Conservation (phyloP, 805 yeast species). For the Yarrowia phangngaensis region DNA sequence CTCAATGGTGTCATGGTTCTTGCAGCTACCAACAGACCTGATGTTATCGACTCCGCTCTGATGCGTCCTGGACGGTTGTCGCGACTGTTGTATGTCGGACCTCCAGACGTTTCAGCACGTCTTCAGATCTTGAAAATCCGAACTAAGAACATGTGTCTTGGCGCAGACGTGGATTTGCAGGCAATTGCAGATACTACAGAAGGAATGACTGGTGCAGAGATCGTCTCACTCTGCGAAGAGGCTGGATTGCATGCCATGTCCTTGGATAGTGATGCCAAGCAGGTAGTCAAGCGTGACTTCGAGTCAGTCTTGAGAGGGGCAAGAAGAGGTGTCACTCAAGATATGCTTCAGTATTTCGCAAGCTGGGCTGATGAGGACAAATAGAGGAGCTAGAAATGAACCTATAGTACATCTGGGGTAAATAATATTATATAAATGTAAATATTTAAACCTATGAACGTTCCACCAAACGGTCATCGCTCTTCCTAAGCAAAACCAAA, state of each 20-base stretch:
- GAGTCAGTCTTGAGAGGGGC: slow-evolving; percentile 63
- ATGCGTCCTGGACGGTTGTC: slow-evolving; percentile 95
- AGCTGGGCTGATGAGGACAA: slow-evolving; percentile 38
- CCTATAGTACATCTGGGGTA: too few species aligned
- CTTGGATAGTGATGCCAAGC: slow-evolving; percentile 52
- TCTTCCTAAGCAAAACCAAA: background rate
- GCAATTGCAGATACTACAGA: slow-evolving; percentile 62
- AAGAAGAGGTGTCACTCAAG: slow-evolving; percentile 75
- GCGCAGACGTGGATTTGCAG: slow-evolving; percentile 48
- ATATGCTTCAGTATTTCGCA: slow-evolving; percentile 74
- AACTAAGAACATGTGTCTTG: slow-evolving; percentile 59
- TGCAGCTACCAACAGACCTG: slow-evolving; percentile 96
- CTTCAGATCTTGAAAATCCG: slow-evolving; percentile 70
- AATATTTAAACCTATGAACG: too few species aligned
- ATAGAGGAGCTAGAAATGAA: background rate
- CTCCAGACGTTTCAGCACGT: slow-evolving; percentile 83
- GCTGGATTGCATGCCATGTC: slow-evolving; percentile 93
- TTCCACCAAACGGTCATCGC: background rate
- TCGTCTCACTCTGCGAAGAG: slow-evolving; percentile 86
- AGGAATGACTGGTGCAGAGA: slow-evolving; percentile 97
- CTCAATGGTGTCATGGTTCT: slow-evolving; percentile 87
- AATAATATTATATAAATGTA: too few species aligned
- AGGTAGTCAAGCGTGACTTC: slow-evolving; percentile 45
- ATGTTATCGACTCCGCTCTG: slow-evolving; percentile 86
- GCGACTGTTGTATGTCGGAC: slow-evolving; percentile 86